Evolutionary conservation across 1,139 yeast genomes (phyloP), one percentile per base, ranked within the genome.

Genomic region (Taphrina wiesneri): DNA sequence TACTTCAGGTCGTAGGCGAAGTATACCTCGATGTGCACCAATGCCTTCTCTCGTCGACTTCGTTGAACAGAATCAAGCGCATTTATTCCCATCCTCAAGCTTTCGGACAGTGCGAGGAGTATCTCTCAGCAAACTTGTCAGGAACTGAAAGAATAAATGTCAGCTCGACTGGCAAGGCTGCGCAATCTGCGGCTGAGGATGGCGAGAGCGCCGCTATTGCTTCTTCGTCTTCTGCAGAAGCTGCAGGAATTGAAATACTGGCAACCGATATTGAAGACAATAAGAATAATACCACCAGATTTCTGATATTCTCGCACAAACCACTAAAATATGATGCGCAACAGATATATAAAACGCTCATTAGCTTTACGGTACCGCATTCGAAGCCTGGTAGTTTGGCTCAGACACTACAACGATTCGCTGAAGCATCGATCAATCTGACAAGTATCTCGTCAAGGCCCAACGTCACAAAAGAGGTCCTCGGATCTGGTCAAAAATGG

Each of bases 71-170:
- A 19, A 81, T 87, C 64, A 76, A 78, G 21, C 83, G 82, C 43
- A 81, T 93, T 34, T 90, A 90, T 77, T 88, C 96, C 1, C 99
- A 93, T 75, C 98, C 98, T 3, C 99, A 93, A 74, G 98, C 91
- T 0, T 93, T 98, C 97, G 96, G 97, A 2, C 99, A 93, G 74
- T 87, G 90, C 56, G 80, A 83, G 1, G 75, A 79, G 11, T 86
- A 86, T 74, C 74, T 88, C 62, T 73, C 74, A 17, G 70, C 75
- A 2, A 70, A 79, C 61, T 75, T 77, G 36, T 75, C 78, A 41
- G 68, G 71, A 60, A 73, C 75, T 17, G 80, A 81, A 57, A 81
- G 76, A 68, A 78, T 87, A n/a, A 96, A 91, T 75, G 81, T 87
- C 0, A 80, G 83, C 2, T 89, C 96, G 0, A 93, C 98, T 0